Conservation (phyloP, 1,139 yeast species). For the Lodderomyces oxycetoniae region DNA sequence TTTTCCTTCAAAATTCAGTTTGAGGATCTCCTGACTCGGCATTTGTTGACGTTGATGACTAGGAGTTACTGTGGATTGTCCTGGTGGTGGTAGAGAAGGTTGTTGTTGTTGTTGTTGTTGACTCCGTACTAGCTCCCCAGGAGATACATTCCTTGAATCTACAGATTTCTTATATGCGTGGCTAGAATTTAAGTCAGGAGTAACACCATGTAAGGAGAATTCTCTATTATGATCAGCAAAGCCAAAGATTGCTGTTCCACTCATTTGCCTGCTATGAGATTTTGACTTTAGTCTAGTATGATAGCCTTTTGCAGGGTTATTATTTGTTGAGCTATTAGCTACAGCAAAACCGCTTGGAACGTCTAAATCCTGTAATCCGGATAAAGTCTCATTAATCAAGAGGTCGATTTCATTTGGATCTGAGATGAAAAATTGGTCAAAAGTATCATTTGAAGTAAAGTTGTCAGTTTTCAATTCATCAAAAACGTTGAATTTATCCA, state of each 20-base stretch:
- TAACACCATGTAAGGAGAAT: conserved; percentile 43
- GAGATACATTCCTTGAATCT: conserved; percentile 18
- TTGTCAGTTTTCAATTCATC: conserved; percentile 3
- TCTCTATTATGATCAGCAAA: conserved; percentile 52
- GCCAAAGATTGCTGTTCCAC: conserved; percentile 67
- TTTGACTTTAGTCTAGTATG: conserved; percentile 13
- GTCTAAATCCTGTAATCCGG: conserved; percentile 48
- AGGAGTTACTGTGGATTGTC: conserved; percentile 1
- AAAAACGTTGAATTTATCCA: conserved; percentile 7
- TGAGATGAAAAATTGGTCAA: conserved; percentile 11
- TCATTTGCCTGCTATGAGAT: conserved; percentile 34
- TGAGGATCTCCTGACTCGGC: conserved; percentile 14
- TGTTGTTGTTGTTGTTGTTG: conserved; percentile 9
- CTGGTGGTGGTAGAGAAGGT: background rate
- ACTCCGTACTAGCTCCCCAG: conserved; percentile 30
- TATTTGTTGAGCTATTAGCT: background rate
- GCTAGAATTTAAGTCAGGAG: background rate
- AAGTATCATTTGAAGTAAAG: conserved; percentile 2
- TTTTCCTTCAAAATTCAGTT: conserved; percentile 13
- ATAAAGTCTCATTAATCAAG: conserved; percentile 40
- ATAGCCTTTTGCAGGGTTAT: conserved; percentile 7
- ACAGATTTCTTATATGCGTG: conserved; percentile 21
- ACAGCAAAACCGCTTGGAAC: conserved; percentile 41
- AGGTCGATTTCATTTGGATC: conserved; percentile 38
- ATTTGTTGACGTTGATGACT: conserved; percentile 4